Percentiles rank a stretch among this genome's conserved stretches.
These are phyloP conservation scores for Dittrichia graveolens DNA, from an alignment of 129 eudicot species.

Conservation along the genomic window DNA sequence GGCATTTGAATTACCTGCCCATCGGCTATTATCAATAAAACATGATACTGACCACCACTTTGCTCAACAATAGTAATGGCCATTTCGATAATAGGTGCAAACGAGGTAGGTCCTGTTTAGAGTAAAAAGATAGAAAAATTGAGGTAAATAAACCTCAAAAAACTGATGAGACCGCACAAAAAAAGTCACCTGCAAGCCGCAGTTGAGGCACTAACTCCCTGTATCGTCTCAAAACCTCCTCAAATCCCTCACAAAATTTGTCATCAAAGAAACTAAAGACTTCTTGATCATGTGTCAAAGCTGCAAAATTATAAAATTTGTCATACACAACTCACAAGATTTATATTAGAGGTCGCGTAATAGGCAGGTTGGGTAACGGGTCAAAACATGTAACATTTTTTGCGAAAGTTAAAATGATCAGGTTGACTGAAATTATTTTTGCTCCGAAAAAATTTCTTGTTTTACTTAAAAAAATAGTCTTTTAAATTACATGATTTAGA, in stretches of 20 bases:
- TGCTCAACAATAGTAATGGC: conserved; percentile 97
- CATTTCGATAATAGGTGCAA: conserved; percentile 89
- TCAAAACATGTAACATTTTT: too few relatives aligned
- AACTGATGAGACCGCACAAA: not conserved
- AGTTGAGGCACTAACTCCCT: conserved; percentile 86
- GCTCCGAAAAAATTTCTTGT: too few relatives aligned
- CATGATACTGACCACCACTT: conserved; percentile 98
- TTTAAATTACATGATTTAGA: too few relatives aligned
- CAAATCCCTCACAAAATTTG: conserved; percentile 82
- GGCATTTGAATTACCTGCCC: conserved; percentile 67
- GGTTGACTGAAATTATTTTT: too few relatives aligned
- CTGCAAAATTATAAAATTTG: conserved; percentile 42
- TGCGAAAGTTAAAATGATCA: too few relatives aligned
- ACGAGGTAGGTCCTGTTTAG: conserved; percentile 83
- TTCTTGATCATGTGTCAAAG: conserved; percentile 96
- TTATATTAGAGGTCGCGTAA: too few relatives aligned
- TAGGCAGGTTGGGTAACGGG: too few relatives aligned
- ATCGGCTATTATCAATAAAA: conserved; percentile 84
- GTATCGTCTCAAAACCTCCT: conserved; percentile 79
- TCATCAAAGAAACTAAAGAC: conserved; percentile 91
- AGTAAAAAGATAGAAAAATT: not conserved
- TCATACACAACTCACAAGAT: not conserved
- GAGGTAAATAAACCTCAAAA: conserved; percentile 13
- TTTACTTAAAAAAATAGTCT: too few relatives aligned
- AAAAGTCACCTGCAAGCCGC: conserved; percentile 77